Evolutionary conservation across 306 rosid species (phyloP).

Genomic region (Lablab purpureus): DNA sequence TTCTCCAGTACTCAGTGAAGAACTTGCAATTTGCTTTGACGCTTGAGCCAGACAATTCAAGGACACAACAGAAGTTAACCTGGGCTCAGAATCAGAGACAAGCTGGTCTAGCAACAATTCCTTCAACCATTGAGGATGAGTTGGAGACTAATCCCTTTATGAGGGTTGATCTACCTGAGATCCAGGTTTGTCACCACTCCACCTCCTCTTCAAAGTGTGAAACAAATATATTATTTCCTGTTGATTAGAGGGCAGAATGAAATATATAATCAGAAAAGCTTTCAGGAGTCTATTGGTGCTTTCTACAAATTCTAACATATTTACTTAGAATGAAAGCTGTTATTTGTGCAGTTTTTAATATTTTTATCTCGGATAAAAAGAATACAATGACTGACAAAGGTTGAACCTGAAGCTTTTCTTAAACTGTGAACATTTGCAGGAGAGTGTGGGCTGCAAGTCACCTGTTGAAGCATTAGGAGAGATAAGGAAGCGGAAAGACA

Average conservation of each 20-base stretch:
- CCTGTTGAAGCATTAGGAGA: constrained; percentile 76
- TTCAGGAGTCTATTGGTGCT: neutral
- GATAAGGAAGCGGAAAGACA: constrained; percentile 73
- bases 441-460: constrained; percentile 60
- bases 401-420: constrained; percentile 14
- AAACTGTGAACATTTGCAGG: constrained; percentile 52
- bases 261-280: neutral
- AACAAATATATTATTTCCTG: constrained; percentile 3
- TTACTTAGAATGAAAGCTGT: constrained; percentile 10
- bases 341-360: constrained; percentile 1
- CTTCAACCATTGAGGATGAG: constrained; percentile 84
- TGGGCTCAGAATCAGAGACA: constrained; percentile 81
- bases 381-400: neutral
- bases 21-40: constrained; percentile 48
- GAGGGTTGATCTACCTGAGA: constrained; percentile 73
- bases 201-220: constrained; percentile 20
- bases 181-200: constrained; percentile 67
- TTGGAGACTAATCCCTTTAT: constrained; percentile 82
- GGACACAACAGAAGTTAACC: constrained; percentile 64
- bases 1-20: constrained; percentile 40
- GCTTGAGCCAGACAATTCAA: constrained; percentile 44
- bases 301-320: constrained; percentile 6
- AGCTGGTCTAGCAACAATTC: constrained; percentile 73
- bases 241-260: constrained; percentile 13
- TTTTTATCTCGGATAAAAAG: neutral